Evolutionary conservation across 2,329 filamentous ascomycete genomes (phyloP), one percentile per base, ranked within the genome.

Genomic region (Venturia nashicola): DNA sequence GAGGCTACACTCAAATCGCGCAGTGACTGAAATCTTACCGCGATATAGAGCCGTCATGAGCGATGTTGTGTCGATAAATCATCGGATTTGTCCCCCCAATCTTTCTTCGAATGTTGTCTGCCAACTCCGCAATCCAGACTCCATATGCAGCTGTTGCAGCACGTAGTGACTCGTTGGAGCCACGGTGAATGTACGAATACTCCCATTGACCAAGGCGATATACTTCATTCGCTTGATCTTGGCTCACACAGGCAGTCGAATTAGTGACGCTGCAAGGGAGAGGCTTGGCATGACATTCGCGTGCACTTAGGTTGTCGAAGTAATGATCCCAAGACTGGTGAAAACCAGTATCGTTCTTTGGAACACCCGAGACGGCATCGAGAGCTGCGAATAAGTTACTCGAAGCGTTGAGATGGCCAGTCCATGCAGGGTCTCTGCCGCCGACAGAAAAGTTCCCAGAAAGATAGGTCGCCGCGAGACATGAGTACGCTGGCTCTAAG

Each of bases 161-260:
- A 0, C 78, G 78, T 0, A 95, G 80, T 0, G 86, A 86, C 18
- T 79, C 72, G 0, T 80, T 76, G 0, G 83, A 78, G 68, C 88
- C 87, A 63, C 90, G 87, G 74, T 91, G 91, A 63, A 91, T 83
- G 70, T 86, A 88, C 16, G 82, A 86, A 76, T 94, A 94, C 73
- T 94, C 90, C 79, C 88, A 93, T 68, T 91, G 81, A 0, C 89
- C 90, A 0, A 92, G 74, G 8, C 90, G 82, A 72, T 91, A 93
- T 8, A 92, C 89, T 1, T 82, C 75, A 65, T 93, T 79, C 2
- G 88, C 86, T 54, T 86, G 76, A 0, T 76, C 73, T 68, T 85
- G 84, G 2, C 82, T 82, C 48, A 92, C 76, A 70, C 90, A 93
- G 14, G 27, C 27, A 48, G 23, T 27, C 9, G 54, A n/a, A 32